A percentile compares a stretch with the other conserved stretches of the same genome.
These are phyloP conservation scores for Talaromyces sp. DNA, from an alignment of 2,329 filamentous ascomycete genomes.

Conservation along the genomic window DNA sequence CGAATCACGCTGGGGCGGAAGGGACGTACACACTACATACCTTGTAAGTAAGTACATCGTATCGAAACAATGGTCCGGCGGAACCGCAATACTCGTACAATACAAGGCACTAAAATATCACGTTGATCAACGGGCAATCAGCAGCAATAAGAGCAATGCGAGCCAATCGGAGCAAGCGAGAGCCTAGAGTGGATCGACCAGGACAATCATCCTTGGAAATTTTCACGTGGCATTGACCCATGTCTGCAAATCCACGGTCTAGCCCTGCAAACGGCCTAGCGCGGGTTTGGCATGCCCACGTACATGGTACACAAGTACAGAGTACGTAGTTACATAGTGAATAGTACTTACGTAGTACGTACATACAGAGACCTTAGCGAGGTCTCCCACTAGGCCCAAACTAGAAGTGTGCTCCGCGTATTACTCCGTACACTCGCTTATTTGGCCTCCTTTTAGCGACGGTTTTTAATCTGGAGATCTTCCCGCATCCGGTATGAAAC, in stretches of 20 bases:
- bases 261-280: background rate
- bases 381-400: background rate
- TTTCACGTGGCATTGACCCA: conserved; percentile 10
- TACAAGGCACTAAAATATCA: background rate
- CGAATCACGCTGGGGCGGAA: too few species aligned
- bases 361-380: background rate
- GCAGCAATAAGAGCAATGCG: background rate
- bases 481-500: conserved; percentile 9
- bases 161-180: background rate
- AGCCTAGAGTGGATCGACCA: background rate
- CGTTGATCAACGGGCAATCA: background rate
- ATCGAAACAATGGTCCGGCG: background rate
- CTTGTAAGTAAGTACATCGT: too few species aligned
- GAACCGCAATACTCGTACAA: background rate
- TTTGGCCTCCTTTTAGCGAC: conserved; percentile 2
- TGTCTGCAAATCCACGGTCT: background rate
- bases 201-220: background rate
- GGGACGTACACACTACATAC: too few species aligned
- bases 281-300: background rate
- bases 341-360: too few species aligned
- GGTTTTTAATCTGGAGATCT: conserved; percentile 5
- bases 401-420: background rate
- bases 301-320: too few species aligned
- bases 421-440: conserved; percentile 7
- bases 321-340: too few species aligned